Conservation (phyloP, 306 rosid species). For the Begonia loranthoides region DNA sequence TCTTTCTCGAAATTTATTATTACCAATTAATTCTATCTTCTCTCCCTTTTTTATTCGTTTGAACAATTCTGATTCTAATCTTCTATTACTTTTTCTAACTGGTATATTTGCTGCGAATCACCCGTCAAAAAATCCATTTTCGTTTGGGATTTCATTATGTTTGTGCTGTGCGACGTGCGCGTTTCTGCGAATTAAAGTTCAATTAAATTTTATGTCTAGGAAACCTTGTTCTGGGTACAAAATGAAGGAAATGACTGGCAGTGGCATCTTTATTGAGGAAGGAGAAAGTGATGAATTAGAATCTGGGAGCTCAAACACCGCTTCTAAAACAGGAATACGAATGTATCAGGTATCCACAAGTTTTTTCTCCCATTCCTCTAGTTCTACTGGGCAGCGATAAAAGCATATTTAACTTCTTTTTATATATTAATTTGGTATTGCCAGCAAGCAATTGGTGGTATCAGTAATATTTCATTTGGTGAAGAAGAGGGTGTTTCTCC, state of each 20-base stretch:
- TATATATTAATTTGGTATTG: slow-evolving; percentile 9
- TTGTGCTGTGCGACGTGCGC: no score
- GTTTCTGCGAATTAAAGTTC: no score
- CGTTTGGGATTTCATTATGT: no score
- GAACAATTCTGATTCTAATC: no score
- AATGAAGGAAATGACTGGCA: slow-evolving; percentile 98
- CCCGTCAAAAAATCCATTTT: no score
- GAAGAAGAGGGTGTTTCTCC: slow-evolving; percentile 74
- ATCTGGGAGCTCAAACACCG: slow-evolving; percentile 40
- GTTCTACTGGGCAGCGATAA: not conserved
- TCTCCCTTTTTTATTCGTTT: no score
- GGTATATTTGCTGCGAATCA: no score
- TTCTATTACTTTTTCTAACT: no score
- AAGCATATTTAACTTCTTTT: slow-evolving; percentile 8
- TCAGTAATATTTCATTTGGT: slow-evolving; percentile 87
- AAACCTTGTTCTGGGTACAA: slow-evolving; percentile 88
- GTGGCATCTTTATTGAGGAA: slow-evolving; percentile 69
- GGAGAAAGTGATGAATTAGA: slow-evolving; percentile 50
- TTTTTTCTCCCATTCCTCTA: not conserved
- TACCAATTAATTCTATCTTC: no score
- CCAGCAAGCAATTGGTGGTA: slow-evolving; percentile 81
- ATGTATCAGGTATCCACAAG: slow-evolving; percentile 65
- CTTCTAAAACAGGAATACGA: slow-evolving; percentile 64
- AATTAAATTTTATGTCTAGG: slow-evolving; percentile 17
- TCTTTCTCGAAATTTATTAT: no score